Base-by-base conservation (phyloP, 192 early-diverging fungal species). In the Backusella mclennaniae region DNA sequence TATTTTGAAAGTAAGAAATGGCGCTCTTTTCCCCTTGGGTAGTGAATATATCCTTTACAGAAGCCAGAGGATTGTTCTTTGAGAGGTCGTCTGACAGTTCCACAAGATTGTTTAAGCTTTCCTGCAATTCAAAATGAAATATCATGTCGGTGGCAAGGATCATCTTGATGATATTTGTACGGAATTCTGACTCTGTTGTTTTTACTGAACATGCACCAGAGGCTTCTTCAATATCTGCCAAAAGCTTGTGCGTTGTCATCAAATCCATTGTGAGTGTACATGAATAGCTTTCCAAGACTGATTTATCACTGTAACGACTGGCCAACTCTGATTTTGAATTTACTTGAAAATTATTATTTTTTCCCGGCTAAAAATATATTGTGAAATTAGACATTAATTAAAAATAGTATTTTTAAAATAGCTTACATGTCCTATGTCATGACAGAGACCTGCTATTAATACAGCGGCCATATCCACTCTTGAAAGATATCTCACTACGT, bases 131-230 rank as follows among this genome's bases (percentile, higher is more conserved):
- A 82, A 94, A 97, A 79, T 98, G 97, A 19, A 91, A 89, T 4
- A 88, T 82, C 97, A 98, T 98, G 78, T 98, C 97, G 3, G 97
- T 98, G 19, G 91, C 89, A 44, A 98, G 85, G 59, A 98, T 95
- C 46, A 90, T 92, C 75, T 94, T 92, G 23, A 85, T 77, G 66
- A 93, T 88, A n/a, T 84, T 76, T 8, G 41, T 67, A 29, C 80
- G 77, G 36, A 91, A 79, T 26, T 82, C 63, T 5, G 71, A 71
- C 42, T 87, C 85, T 0, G 87, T 89, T 44, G 82, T 82, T 44
- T 82, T 79, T 69, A 76, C 82, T 49, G 86, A 87, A 67, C 85
- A 81, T 6, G 83, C 83, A 35, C 83, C 79, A 33, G 78, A 85
- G 46, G 83, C 76, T 33, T 82, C 71, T 49, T 86, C 85, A 1